phyloP scores from a whole-genome alignment of 257 asterid genomes.

The Ballota nigra region DNA sequence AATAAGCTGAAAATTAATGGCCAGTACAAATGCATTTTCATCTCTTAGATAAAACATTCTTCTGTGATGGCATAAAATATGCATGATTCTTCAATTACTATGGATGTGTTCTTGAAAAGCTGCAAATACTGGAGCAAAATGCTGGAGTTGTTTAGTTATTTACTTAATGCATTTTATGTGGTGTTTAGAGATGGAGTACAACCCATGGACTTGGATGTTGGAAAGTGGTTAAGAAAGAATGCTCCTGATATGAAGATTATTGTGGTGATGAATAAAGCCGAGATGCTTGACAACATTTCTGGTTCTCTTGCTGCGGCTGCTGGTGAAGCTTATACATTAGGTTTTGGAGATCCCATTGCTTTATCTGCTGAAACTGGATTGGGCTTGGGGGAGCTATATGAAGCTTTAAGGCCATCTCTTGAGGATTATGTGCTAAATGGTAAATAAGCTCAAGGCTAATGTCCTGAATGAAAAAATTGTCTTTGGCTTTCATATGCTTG shows the following conservation, averaged over 20 bases:
- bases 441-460: constrained; percentile 24
- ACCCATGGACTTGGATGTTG: constrained; percentile 94
- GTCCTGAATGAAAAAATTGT: neutral
- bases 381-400: constrained; percentile 79
- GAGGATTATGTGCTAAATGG: constrained; percentile 67
- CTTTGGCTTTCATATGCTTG: constrained; percentile 3
- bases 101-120: neutral
- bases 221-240: constrained; percentile 92
- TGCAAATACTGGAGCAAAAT: constrained; percentile 5
- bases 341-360: constrained; percentile 93
- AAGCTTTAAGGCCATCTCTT: constrained; percentile 64
- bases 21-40: neutral
- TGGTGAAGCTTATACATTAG: constrained; percentile 83
- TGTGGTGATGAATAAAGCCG: constrained; percentile 95
- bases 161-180: constrained; percentile 16
- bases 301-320: constrained; percentile 83
- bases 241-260: constrained; percentile 70
- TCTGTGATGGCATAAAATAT: constrained; percentile 1
- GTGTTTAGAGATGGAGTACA: constrained; percentile 73
- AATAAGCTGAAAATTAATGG: neutral
- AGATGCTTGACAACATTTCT: constrained; percentile 65
- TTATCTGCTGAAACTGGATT: constrained; percentile 96
- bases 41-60: neutral
- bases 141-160: constrained; percentile 12
- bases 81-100: neutral